A percentile compares a stretch with the other conserved stretches of the same genome.
These are phyloP conservation scores for Thielaviopsis euricoi DNA, from an alignment of 2,329 filamentous ascomycete species.

Conservation along the genomic window DNA sequence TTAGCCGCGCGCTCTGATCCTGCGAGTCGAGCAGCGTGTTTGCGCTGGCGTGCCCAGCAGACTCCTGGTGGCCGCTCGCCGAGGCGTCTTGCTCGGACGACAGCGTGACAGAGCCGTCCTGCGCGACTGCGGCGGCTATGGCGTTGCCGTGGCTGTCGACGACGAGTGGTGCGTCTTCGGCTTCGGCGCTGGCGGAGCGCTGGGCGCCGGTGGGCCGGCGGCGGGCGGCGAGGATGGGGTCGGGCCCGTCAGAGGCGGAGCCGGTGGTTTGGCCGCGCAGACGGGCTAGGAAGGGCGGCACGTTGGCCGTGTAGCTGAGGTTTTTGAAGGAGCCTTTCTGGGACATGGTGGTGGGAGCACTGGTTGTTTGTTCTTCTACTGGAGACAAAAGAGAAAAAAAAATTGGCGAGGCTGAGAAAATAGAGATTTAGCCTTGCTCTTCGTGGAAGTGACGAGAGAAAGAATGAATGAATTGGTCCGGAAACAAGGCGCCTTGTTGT, in stretches of 20 bases:
- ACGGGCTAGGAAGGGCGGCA: slow-evolving; percentile 44
- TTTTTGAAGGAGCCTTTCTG: slow-evolving; percentile 55
- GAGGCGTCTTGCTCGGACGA: slow-evolving; percentile 6
- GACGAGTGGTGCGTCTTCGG: slow-evolving; percentile 60
- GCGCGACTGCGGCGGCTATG: slow-evolving; percentile 30
- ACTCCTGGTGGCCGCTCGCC: no score
- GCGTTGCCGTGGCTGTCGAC: slow-evolving; percentile 58
- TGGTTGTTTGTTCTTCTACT: neutral
- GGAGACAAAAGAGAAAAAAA: no score
- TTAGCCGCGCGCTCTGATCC: no score
- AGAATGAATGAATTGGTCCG: no score
- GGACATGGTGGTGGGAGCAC: slow-evolving; percentile 22
- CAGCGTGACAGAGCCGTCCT: slow-evolving; percentile 24
- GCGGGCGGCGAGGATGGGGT: slow-evolving; percentile 33
- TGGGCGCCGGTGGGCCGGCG: slow-evolving; percentile 31
- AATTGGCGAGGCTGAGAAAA: no score
- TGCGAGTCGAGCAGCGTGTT: no score
- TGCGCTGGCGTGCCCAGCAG: no score
- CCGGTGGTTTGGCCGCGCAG: slow-evolving; percentile 35
- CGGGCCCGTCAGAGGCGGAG: slow-evolving; percentile 31
- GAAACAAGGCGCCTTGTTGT: no score
- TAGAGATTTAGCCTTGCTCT: no score
- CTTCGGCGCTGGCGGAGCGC: slow-evolving; percentile 48
- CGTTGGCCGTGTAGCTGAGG: slow-evolving; percentile 44
- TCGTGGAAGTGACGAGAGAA: no score